Base-by-base conservation (phyloP, 441 rosid genomes). In the Macaranga tanarius region DNA sequence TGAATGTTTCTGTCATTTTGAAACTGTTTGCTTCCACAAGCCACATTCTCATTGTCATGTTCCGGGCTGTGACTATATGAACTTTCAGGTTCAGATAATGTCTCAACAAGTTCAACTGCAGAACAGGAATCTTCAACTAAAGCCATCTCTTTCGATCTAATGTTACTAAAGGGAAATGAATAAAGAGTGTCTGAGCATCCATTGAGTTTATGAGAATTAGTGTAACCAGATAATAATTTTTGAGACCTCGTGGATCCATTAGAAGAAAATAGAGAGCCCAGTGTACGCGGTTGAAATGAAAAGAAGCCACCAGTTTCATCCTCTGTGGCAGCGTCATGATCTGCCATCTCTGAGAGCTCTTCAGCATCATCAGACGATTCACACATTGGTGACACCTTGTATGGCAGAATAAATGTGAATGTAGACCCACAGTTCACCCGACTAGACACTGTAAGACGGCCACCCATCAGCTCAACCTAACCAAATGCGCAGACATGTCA, bases 401-500 rank as follows among this genome's bases (percentile, higher is more conserved):
- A 95, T 12, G 97, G 97, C 54, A 95, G 82, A 72, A 88, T 82
- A 74, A 93, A 95, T 20, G 94, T 95, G 77, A 95, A 95, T 17
- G 91, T 91, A 55, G 98, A 93, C 20, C 99, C 99, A 20, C 66
- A 66, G 65, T 87, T 83, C 78, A 88, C 98, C 74, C 22, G 74
- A 81, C 99, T 95, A 16, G 96, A 86, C 64, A 95, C 97, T 0
- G 97, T 93, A 48, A 95, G 92, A 51, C 69, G 84, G 59, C 98
- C 93, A 3, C 97, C 98, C 98, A 95, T 95, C 81, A 95, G 86
- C 83, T 95, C 93, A 78, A 91, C 96, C 98, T 95, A 73, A 72
- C 25, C 54, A 70, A 70, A 77, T 45, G 67, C 69, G 73, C 47
- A 77, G 51, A 73, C 75, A 62, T 38, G 55, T 79, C 65, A 83